Evolutionary conservation across 1,139 yeast genomes (phyloP).

Genomic region (Geotrichum reessii): DNA sequence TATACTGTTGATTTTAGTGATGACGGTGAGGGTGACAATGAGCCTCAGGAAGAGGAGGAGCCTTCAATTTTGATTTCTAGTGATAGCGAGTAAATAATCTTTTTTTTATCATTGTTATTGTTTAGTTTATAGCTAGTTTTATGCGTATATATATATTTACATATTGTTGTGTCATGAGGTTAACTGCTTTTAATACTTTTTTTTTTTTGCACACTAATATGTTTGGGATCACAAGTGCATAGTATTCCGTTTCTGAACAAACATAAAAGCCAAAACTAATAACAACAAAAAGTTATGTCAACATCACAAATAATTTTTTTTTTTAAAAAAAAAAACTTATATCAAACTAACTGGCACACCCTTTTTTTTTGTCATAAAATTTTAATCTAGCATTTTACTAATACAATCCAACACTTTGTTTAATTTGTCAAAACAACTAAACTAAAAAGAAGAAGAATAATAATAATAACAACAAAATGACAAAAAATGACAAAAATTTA

Average conservation of each 20-base stretch:
- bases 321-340: neutral
- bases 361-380: neutral
- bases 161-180: too few relatives aligned
- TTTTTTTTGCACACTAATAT: too few relatives aligned
- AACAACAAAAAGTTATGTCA: neutral
- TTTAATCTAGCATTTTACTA: neutral
- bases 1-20: neutral
- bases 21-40: slow-evolving; percentile 8
- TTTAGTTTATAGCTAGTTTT: neutral
- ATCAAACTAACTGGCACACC: neutral
- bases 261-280: neutral
- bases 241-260: neutral
- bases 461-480: neutral
- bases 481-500: neutral
- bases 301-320: neutral
- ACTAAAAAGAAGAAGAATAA: neutral
- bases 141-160: neutral
- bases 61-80: neutral
- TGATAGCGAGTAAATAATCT: neutral
- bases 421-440: neutral
- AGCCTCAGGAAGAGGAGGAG: slow-evolving; percentile 6
- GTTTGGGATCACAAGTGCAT: neutral
- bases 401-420: neutral
- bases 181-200: too few relatives aligned
- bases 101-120: neutral